These are phyloP conservation scores for Pyrenophora teres DNA, from an alignment of 2,329 filamentous ascomycete genomes.

Conservation along the genomic window DNA sequence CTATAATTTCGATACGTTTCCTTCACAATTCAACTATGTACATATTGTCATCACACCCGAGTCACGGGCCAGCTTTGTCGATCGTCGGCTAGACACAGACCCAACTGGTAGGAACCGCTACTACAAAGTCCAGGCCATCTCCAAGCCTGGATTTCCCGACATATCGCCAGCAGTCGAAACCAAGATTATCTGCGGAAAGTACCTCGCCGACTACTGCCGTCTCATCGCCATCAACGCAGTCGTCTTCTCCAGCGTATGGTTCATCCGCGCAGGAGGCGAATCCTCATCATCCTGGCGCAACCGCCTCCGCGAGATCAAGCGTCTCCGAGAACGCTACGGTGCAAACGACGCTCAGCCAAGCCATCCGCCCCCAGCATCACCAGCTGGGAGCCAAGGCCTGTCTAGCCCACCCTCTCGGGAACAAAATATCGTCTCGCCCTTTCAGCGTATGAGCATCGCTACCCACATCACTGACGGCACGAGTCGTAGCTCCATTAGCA, in stretches of 20 bases:
- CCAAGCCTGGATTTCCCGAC: constrained; percentile 85
- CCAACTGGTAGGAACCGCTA: constrained; percentile 59
- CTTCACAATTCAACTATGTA: constrained; percentile 94
- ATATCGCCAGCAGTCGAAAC: constrained; percentile 87
- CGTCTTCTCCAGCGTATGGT: constrained; percentile 92
- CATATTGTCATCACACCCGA: constrained; percentile 95
- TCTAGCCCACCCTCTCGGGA: constrained; percentile 38
- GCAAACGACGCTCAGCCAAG: constrained; percentile 18
- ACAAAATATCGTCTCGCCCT: constrained; percentile 34
- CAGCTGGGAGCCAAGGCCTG: constrained; percentile 23
- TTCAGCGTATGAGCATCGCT: constrained; percentile 44
- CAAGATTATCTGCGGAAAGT: constrained; percentile 84
- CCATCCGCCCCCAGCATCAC: constrained; percentile 28
- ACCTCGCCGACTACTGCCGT: constrained; percentile 82
- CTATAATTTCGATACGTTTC: constrained; percentile 89
- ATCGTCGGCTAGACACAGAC: constrained; percentile 52
- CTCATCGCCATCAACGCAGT: constrained; percentile 90
- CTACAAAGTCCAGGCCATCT: constrained; percentile 89
- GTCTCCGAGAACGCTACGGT: constrained; percentile 68
- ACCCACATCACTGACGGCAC: constrained; percentile 46
- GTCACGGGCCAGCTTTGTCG: constrained; percentile 75
- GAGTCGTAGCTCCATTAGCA: constrained; percentile 45
- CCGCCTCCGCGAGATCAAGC: constrained; percentile 81
- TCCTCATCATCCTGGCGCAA: constrained; percentile 89
- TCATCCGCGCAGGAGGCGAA: constrained; percentile 74